Evolutionary conservation across 352 stramenopile genomes (phyloP), one percentile per base, ranked within the genome.

Genomic region (Phytophthora capsici): DNA sequence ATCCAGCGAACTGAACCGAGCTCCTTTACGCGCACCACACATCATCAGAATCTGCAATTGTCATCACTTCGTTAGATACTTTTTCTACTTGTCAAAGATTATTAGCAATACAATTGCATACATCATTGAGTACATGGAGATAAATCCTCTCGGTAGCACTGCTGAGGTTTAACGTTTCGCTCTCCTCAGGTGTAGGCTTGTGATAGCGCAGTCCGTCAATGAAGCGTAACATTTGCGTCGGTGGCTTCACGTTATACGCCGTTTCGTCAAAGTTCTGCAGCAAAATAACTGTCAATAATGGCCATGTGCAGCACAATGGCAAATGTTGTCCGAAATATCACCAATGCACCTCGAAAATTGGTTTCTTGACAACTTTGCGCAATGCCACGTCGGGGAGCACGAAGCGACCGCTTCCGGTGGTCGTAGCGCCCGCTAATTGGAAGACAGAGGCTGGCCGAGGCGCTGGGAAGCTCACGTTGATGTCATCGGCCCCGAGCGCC

Each of bases 191-290:
- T n/a, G 86, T 94, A 6, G 88, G 88, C 26, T 91, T 92, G 63
- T 95, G 88, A 57, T 92, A 95, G n/a, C 88, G 84, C 57, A 95
- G 65, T 7, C 74, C 77, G 57, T 95, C 88, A 41, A 95, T 80
- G 43, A 93, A 84, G 51, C 88, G 86, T 80, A 95, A 78, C 77
- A 90, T 88, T 55, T 91, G 82, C 56, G 83, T 90, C 55, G 88
- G 84, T 17, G 85, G 61, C 47, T 90, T 90, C 23, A 93, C 80
- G 46, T 78, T 50, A 26, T 85, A 90, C 23, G 79, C 85, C n/a
- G 68, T 63, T 13, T 93, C 82, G 30, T 91, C 78, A 41, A 93
- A 88, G 50, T 89, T 90, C 86, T 95, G 41, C 23, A 43, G 37
- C 7, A 23, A 5, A 32, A 49, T n/a, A 9, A 47, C 6, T 13